Base-by-base conservation (phyloP, 371 early-diverging fungal genomes). In the Zopfochytrium polystomum region DNA sequence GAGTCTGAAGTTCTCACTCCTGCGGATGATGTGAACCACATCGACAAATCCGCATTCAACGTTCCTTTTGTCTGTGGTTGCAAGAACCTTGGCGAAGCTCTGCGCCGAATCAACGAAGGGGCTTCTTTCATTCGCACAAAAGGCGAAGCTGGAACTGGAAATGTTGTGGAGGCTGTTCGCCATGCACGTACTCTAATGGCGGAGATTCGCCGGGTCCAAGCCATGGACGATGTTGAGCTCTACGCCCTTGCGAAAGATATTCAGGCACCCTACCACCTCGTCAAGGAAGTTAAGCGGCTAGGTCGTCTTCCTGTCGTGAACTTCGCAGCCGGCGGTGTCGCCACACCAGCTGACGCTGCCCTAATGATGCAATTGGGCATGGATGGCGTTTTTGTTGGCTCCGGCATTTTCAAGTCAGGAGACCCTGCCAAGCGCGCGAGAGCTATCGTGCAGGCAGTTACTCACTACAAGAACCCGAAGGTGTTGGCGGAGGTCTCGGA, bases 71-170 rank as follows among this genome's bases (percentile, higher is more conserved):
- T 97, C 62, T 97, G 97, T 74, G 95, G 96, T 44, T 88, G 89
- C 76, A 90, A 90, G 80, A 92, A 93, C 85, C 80, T 96, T 32
- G 96, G 97, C 71, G 97, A 97, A 78, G 97, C 97, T 48, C 84
- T 97, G 61, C 87, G 96, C 58, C 89, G 97, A 63, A 91, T 97
- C 76, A 82, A 85, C 69, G 97, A 97, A 80, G 97, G 97, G 72
- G 97, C 97, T 59, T 90, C 95, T 65, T 92, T 96, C 89, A 92
- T 92, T 83, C 90, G 96, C 68, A 96, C 97, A 63, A 96, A 95
- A 87, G 97, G 97, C 73, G 97, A 95, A 76, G 96, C 96, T 52
- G 96, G 97, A 60, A 95, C 96, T 31, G 95, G 95, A 58, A 88
- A 96, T 67, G 93, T 96, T 57, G 89, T 95, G 38, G 90, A 97